Conservation (phyloP, 2,329 filamentous ascomycete genomes). For the Neonectria hederae region DNA sequence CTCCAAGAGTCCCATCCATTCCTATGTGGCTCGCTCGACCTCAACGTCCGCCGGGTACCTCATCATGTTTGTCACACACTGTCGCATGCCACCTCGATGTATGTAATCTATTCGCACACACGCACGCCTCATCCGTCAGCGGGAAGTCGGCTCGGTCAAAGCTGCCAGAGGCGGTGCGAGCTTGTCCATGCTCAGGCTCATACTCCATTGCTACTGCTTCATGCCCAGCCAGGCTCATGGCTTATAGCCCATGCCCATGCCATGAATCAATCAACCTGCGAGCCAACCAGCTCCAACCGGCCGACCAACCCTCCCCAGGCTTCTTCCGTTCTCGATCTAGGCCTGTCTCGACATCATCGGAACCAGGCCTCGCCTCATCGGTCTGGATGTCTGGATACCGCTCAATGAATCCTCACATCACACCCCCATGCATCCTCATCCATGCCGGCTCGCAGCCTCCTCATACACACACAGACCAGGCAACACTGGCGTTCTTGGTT, state of each 20-base stretch:
- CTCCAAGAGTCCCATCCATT: constrained; percentile 6
- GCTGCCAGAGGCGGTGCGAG: constrained; percentile 12
- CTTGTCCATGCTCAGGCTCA: constrained; percentile 3
- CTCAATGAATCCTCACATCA: not conserved
- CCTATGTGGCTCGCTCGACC: constrained; percentile 3
- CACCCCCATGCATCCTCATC: constrained; percentile 10
- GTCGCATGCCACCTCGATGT: constrained; percentile 2
- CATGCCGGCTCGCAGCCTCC: constrained; percentile 9
- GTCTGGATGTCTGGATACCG: constrained; percentile 10
- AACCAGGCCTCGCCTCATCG: constrained; percentile 7
- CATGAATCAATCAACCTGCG: constrained; percentile 13
- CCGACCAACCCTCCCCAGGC: constrained; percentile 4
- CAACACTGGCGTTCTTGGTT: not conserved
- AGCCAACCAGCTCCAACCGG: constrained; percentile 15
- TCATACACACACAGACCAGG: constrained; percentile 9
- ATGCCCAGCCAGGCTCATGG: constrained; percentile 8
- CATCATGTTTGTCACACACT: not conserved
- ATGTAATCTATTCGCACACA: not conserved
- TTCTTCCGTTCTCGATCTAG: constrained; percentile 8
- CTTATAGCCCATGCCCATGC: constrained; percentile 9
- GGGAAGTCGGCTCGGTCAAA: constrained; percentile 14
- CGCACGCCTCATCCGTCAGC: constrained; percentile 2
- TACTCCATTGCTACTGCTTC: not conserved
- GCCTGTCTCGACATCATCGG: constrained; percentile 3
- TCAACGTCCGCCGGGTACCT: not conserved